Percentiles rank a stretch among this genome's conserved stretches.
phyloP scores from a whole-genome alignment of 1,284 basidiomycete genomes.

The Singerocomus inundabilis region DNA sequence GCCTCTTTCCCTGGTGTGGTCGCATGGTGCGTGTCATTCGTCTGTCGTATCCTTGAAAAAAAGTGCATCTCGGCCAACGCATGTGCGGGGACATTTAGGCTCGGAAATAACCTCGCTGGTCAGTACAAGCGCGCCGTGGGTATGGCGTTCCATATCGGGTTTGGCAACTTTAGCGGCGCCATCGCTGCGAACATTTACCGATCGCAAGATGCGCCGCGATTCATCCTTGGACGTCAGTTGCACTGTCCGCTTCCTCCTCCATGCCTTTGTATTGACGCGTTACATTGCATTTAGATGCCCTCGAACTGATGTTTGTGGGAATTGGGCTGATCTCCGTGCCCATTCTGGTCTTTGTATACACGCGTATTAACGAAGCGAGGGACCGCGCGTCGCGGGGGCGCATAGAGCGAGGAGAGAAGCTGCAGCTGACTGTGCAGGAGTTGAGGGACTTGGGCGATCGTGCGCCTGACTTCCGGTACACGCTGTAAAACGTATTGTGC shows the following conservation, averaged over 20 bases:
- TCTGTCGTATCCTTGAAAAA: no score
- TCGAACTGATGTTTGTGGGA: slow-evolving; percentile 68
- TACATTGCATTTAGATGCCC: no score
- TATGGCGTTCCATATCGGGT: slow-evolving; percentile 44
- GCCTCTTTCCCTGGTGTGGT: slow-evolving; percentile 61
- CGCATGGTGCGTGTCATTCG: slow-evolving; percentile 51
- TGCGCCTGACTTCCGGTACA: slow-evolving; percentile 66
- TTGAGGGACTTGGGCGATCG: slow-evolving; percentile 53
- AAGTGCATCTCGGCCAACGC: no score
- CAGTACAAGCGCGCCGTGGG: slow-evolving; percentile 50
- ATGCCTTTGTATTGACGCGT: no score
- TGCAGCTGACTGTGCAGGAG: slow-evolving; percentile 14
- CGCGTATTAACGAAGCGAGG: slow-evolving; percentile 51
- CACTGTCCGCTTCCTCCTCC: no score
- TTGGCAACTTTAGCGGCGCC: slow-evolving; percentile 40
- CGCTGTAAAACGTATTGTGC: no score
- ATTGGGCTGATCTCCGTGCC: slow-evolving; percentile 58
- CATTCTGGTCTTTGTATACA: slow-evolving; percentile 49
- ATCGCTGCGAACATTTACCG: slow-evolving; percentile 58
- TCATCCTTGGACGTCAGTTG: slow-evolving; percentile 54
- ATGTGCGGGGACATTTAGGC: no score
- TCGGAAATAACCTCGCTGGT: slow-evolving; percentile 47
- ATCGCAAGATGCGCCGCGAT: slow-evolving; percentile 56
- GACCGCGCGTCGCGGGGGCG: slow-evolving; percentile 35
- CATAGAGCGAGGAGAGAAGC: slow-evolving; percentile 34